Conservation (phyloP, 2,329 filamentous ascomycete species). For the Fusarium liriodendri region DNA sequence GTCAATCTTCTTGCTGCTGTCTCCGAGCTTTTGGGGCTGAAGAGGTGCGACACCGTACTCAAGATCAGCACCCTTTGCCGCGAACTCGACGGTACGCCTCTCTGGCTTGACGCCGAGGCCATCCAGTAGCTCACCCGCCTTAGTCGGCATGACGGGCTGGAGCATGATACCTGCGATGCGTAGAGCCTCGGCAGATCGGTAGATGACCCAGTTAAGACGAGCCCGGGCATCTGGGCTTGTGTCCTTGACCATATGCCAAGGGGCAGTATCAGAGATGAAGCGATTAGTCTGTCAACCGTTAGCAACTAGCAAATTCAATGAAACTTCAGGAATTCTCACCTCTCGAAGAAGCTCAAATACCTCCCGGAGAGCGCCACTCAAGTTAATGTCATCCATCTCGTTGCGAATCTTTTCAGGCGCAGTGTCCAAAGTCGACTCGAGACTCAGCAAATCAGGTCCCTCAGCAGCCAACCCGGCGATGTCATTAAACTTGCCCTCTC, state of each 20-base stretch:
- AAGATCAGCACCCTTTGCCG: slow-evolving; percentile 71
- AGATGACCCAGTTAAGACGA: slow-evolving; percentile 72
- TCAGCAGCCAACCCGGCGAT: background rate
- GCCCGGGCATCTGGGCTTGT: slow-evolving; percentile 47
- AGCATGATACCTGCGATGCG: slow-evolving; percentile 86
- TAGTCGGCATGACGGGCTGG: slow-evolving; percentile 90
- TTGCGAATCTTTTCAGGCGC: slow-evolving; percentile 51
- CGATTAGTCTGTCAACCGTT: slow-evolving; percentile 51
- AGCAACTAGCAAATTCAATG: background rate
- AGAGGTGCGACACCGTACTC: slow-evolving; percentile 69
- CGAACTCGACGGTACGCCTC: slow-evolving; percentile 72
- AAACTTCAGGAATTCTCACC: slow-evolving; percentile 53
- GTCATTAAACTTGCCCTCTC: slow-evolving; percentile 40
- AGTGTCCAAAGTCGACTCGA: slow-evolving; percentile 40
- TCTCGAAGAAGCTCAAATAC: slow-evolving; percentile 72
- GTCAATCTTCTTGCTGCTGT: background rate
- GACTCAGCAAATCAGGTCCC: slow-evolving; percentile 39
- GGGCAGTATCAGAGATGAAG: slow-evolving; percentile 68
- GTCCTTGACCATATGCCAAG: slow-evolving; percentile 71
- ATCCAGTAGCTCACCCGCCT: slow-evolving; percentile 78
- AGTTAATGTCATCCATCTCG: slow-evolving; percentile 73
- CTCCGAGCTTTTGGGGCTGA: background rate
- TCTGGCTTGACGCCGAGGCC: slow-evolving; percentile 76
- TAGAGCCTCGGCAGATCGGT: slow-evolving; percentile 77
- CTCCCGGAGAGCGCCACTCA: slow-evolving; percentile 71